These are phyloP conservation scores for Dimocarpus longan DNA, from an alignment of 345 rosid species.

Conservation along the genomic window DNA sequence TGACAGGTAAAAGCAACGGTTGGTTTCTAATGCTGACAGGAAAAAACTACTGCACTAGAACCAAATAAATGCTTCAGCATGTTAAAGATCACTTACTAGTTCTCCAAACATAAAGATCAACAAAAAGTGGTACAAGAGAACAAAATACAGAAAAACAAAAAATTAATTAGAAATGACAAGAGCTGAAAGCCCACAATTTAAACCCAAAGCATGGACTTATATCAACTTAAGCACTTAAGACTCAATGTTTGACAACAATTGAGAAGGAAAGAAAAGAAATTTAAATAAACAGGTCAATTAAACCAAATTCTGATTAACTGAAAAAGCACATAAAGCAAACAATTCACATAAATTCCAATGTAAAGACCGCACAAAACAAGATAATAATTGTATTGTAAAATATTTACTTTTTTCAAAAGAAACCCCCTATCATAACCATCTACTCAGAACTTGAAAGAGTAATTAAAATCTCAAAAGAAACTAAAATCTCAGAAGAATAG, in stretches of 20 bases:
- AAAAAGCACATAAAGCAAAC: background rate
- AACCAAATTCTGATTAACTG: background rate
- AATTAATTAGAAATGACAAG: background rate
- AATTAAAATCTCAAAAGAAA: background rate
- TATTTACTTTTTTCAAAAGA: background rate
- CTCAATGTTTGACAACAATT: too few species aligned
- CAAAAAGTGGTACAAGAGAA: background rate
- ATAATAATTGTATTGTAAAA: too few species aligned
- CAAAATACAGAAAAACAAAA: background rate
- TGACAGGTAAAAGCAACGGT: too few species aligned
- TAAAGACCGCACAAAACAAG: too few species aligned
- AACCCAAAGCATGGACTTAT: too few species aligned
- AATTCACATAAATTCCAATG: background rate
- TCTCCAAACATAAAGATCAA: background rate
- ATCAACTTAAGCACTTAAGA: too few species aligned
- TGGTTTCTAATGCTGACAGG: background rate
- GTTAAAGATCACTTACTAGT: background rate
- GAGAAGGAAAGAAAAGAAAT: too few species aligned
- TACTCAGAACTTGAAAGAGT: background rate
- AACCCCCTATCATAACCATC: background rate
- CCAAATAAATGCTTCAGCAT: background rate
- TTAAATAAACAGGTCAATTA: background rate
- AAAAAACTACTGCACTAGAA: background rate
- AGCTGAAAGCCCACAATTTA: background rate
- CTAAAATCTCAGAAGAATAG: background rate